Base-by-base conservation (phyloP, 2,329 filamentous ascomycete species). In the Pestalotiopsis sp. region DNA sequence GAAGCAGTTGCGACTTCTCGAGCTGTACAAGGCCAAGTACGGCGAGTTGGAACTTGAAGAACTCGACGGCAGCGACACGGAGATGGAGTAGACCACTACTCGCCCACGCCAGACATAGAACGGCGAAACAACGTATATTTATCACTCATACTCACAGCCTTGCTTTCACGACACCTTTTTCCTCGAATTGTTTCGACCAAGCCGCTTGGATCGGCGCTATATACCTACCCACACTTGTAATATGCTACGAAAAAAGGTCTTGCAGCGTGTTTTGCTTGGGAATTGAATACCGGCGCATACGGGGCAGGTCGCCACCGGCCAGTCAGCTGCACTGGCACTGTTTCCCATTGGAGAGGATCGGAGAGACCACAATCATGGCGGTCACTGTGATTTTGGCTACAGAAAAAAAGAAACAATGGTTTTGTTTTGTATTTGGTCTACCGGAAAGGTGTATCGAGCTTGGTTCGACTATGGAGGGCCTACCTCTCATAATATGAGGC, bases 1-100 rank as follows among this genome's bases (percentile, higher is more conserved):
- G 45, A 79, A 82, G 38, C 88, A 93, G 76, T 81, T 93, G 68
- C 83, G 84, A 38, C 89, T 94, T 76, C 82, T 94, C 62, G 84
- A 89, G 76, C 81, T 79, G 68, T 91, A 92, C 79, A 90, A 87
- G 75, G 82, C 81, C 38, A 81, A 77, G 64, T 89, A 83, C 70
- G 88, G 87, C 56, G 78, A 81, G 4, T 75, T 89, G 41, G 71
- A 68, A 52, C 71, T 73, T 13, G 73, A 75, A n/a, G 77, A 76
- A 27, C 58, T 62, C 7, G 76, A 78, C 39, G 80, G 77, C 58
- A 80, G 77, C 69, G 79, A 79, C 41, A 79, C 78, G 20, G 79
- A 81, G 68, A 76, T 80, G 68, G 78, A 79, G 69, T 75, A 65
- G 62, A 7, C 17, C 64, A 49, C 58, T 25, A 49, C 36, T 41